Conservation (phyloP, 208 protist species). For the Endotrypanum monterogeii region DNA sequence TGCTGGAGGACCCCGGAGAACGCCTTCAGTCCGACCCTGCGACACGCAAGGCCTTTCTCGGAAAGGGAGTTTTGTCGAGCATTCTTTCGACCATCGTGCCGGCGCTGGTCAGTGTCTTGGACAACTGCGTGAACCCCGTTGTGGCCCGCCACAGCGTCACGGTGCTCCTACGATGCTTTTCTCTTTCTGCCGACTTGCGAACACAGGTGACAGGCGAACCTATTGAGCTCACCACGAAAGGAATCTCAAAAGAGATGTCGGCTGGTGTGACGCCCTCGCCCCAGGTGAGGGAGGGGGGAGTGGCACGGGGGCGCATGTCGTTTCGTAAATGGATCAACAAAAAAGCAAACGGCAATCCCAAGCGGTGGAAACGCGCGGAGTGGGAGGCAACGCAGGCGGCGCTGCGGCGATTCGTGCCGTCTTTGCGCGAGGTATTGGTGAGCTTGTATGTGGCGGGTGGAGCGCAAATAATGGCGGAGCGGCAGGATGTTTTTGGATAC, state of each 20-base stretch:
- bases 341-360: constrained; percentile 1
- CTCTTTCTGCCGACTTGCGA: constrained; percentile 48
- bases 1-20: constrained; percentile 33
- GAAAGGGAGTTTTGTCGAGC: constrained; percentile 35
- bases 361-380: constrained; percentile 24
- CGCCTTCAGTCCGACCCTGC: constrained; percentile 27
- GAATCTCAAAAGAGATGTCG: background rate
- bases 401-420: constrained; percentile 25
- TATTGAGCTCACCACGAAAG: constrained; percentile 6
- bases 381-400: constrained; percentile 28
- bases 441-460: constrained; percentile 21
- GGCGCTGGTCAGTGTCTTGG: constrained; percentile 46
- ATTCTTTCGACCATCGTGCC: constrained; percentile 55
- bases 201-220: constrained; percentile 21
- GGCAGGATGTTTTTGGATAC: constrained; percentile 29
- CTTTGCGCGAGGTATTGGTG: constrained; percentile 31
- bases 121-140: constrained; percentile 68
- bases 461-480: constrained; percentile 26
- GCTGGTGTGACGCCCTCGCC: background rate
- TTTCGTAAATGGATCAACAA: constrained; percentile 27
- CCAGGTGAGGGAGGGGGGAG: constrained; percentile 7
- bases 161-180: constrained; percentile 65
- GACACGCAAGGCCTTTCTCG: constrained; percentile 35
- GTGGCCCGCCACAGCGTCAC: constrained; percentile 70
- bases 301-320: background rate